Base-by-base conservation (phyloP, 2,329 filamentous ascomycete species). In the Lachnellula subtilissima region DNA sequence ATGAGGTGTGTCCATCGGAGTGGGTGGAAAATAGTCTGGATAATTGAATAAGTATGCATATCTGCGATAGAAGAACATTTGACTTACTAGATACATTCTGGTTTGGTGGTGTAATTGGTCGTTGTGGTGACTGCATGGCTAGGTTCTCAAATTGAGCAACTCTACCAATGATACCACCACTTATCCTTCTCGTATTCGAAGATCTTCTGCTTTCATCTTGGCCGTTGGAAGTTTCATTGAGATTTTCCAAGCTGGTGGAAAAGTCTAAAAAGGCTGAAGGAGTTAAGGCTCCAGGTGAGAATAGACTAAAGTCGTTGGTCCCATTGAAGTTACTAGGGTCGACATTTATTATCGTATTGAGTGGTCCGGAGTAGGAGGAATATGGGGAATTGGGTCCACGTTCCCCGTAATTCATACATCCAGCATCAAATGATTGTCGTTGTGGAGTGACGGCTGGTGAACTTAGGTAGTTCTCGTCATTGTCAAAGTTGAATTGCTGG, bases 1-100 rank as follows among this genome's bases (percentile, higher is more conserved):
- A 59, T 79, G 77, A 45, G 86, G 85, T 19, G 84, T 88, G 52
- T 84, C 82, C 65, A 80, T 81, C 52, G 87, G 86, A 28, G 87
- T 89, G 47, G 85, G 80, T 55, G 86, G 86, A 61, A 83, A 82
- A 64, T 83, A 86, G 62, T 75, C 85, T 85, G 61, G 74, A 45
- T 66, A 14, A 37, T 47, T 68, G 52, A 67, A 63, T 50, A 46
- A 48, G 40, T 22, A 43, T n/a, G 11, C 52, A 19, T 51, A 14
- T n/a, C 43, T n/a, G 3, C 11, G 12, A 2, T 15, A 15, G 22
- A 15, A 25, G 17, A 8, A 12, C 2, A 17, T 42, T n/a, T n/a
- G 25, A 70, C 83, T 74, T 75, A 88, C 86, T 76, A 65, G 75
- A 74, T 66, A 73, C 77, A 72, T 81, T 81, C 71, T 86, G 82